A percentile compares a stretch with the other conserved stretches of the same genome.
Evolutionary conservation across 1,139 yeast genomes (phyloP).

Genomic region (Suhomyces bolitotheri): DNA sequence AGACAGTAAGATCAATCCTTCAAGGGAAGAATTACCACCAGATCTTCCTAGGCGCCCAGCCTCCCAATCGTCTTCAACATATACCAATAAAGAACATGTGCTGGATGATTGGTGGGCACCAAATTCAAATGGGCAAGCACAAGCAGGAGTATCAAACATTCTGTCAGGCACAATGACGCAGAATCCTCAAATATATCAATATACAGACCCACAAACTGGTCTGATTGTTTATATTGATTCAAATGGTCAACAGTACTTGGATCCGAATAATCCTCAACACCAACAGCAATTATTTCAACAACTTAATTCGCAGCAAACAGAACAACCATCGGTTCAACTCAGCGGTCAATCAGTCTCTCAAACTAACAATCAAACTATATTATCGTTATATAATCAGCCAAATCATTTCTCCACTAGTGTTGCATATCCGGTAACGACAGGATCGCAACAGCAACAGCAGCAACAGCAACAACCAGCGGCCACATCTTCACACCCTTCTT

Average conservation of each 20-base stretch:
- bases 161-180: neutral
- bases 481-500: too few relatives aligned
- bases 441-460: constrained; percentile 20
- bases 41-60: constrained; percentile 50
- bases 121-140: constrained; percentile 9
- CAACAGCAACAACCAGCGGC: constrained; percentile 23
- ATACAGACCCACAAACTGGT: constrained; percentile 64
- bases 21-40: constrained; percentile 30
- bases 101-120: constrained; percentile 32
- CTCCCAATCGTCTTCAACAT: neutral
- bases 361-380: constrained; percentile 42
- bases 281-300: constrained; percentile 51
- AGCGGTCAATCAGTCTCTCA: constrained; percentile 38
- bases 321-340: too few relatives aligned
- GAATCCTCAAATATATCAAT: constrained; percentile 54
- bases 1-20: constrained; percentile 40
- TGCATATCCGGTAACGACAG: constrained; percentile 21
- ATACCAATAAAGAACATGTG: neutral
- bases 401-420: constrained; percentile 29
- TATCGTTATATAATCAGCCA: constrained; percentile 45
- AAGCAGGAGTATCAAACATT: neutral
- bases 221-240: constrained; percentile 58
- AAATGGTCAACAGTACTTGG: constrained; percentile 60
- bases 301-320: constrained; percentile 39
- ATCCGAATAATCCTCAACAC: constrained; percentile 54